These are phyloP conservation scores for Theobroma cacao DNA, from an alignment of 345 rosid species.

Conservation along the genomic window DNA sequence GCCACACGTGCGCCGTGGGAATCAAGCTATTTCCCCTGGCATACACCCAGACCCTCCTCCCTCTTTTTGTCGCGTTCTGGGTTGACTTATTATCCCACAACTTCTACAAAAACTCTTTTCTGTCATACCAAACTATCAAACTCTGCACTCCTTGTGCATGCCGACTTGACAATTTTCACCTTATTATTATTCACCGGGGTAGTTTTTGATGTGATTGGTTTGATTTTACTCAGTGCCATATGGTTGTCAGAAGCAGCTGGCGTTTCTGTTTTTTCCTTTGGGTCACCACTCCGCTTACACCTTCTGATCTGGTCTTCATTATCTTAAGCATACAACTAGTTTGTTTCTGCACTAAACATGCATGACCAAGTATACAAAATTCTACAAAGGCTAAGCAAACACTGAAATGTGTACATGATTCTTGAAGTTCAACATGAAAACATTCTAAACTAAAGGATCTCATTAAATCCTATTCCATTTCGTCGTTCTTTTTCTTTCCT, in stretches of 20 bases:
- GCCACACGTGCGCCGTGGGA: conserved; percentile 12
- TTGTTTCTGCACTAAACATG: no score
- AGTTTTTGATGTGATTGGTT: conserved; percentile 9
- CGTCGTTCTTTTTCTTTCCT: not conserved
- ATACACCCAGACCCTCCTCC: not conserved
- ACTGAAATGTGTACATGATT: not conserved
- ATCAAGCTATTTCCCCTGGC: not conserved
- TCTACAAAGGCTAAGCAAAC: not conserved
- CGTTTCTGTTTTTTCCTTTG: not conserved
- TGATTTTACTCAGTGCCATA: not conserved
- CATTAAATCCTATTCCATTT: not conserved
- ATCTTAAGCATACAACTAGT: not conserved
- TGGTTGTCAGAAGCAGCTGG: not conserved
- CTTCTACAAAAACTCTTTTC: no score
- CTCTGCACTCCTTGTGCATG: not conserved
- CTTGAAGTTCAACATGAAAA: not conserved
- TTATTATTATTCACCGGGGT: not conserved
- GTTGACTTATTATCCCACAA: not conserved
- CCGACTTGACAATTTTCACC: conserved; percentile 1
- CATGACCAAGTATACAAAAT: not conserved
- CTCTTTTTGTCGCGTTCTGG: conserved; percentile 4
- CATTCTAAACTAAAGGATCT: not conserved
- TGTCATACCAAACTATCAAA: no score
- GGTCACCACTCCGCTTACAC: not conserved
- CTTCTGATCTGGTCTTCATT: not conserved